Percentiles rank a stretch among this genome's conserved stretches.
phyloP scores from a whole-genome alignment of 495 filamentous ascomycete genomes.

The Astrothelium subdiscretum region DNA sequence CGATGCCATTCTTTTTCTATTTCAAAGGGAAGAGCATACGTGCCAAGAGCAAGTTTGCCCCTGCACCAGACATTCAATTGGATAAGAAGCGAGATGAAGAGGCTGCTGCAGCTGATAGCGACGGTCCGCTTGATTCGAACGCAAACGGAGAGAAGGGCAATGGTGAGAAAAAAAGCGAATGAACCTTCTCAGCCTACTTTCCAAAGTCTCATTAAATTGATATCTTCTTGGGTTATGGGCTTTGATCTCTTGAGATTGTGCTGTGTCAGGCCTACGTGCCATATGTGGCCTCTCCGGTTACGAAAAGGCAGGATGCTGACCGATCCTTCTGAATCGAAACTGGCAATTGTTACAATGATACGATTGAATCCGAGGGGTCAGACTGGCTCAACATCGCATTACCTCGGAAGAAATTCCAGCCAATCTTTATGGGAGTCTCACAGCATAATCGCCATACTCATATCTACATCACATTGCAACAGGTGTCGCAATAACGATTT shows the following conservation, averaged over 20 bases:
- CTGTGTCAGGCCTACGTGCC: no score
- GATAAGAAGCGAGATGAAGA: constrained; percentile 17
- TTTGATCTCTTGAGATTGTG: no score
- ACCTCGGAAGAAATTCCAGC: no score
- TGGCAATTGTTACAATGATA: no score
- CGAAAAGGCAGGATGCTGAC: no score
- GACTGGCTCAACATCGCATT: no score
- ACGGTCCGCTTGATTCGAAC: not conserved
- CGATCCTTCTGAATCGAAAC: no score
- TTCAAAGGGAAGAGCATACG: constrained; percentile 17
- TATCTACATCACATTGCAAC: not conserved
- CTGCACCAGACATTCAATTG: constrained; percentile 17
- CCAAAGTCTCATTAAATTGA: not conserved
- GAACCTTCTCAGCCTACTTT: not conserved
- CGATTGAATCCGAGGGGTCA: no score
- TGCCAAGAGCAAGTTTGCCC: constrained; percentile 17
- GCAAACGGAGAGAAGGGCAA: not conserved
- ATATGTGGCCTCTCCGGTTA: not conserved
- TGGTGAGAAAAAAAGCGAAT: not conserved
- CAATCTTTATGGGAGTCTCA: no score
- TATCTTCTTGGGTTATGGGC: not conserved
- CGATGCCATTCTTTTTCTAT: constrained; percentile 20
- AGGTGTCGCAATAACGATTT: not conserved
- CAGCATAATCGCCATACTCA: not conserved
- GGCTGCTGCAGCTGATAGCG: not conserved